Base-by-base conservation (phyloP, 2,329 filamentous ascomycete species). In the Raffaelea arxii region DNA sequence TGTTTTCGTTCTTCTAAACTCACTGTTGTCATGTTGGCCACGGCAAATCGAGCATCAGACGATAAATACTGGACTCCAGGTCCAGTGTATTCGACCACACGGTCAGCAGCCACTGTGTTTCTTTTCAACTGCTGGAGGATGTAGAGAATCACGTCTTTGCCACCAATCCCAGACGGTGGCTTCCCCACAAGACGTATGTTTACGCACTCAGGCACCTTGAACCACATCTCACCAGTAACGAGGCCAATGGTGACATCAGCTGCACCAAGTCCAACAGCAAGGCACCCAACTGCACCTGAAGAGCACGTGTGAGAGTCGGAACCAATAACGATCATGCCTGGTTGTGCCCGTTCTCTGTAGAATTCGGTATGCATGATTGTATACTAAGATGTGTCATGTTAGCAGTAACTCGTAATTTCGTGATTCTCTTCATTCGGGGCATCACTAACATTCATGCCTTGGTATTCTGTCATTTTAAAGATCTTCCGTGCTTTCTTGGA, bases 331-430 rank as follows among this genome's bases (percentile, higher is more conserved):
- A 30, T 9, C 27, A 30, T 30, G 9, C 27, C 27, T 30, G 63
- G 47, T 68, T 67, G 57, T 10, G 59, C 59, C 22, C 65, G 55
- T 49, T 65, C 56, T 5, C 65, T 55, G 23, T 57, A 58, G 46
- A 67, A 67, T 41, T 67, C 65, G 14, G 64, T 67, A 46, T 68
- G 65, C 52, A 67, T 56, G 39, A 67, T 67, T 11, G 63, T 67
- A 41, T 51, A 47, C 16, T 9, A 30, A 9, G n/a, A n/a, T n/a
- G n/a, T n/a, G n/a, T n/a, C n/a, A n/a, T n/a, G n/a, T n/a, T n/a
- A n/a, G n/a, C n/a, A n/a, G n/a, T n/a, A n/a, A n/a, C n/a, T n/a
- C n/a, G n/a, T n/a, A n/a, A n/a, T n/a, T n/a, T n/a, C n/a, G n/a
- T n/a, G n/a, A n/a, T n/a, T n/a, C n/a, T n/a, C n/a, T n/a, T n/a